phyloP scores from a whole-genome alignment of 768 basidiomycete species.

The Coprinopsis strossmayeri region DNA sequence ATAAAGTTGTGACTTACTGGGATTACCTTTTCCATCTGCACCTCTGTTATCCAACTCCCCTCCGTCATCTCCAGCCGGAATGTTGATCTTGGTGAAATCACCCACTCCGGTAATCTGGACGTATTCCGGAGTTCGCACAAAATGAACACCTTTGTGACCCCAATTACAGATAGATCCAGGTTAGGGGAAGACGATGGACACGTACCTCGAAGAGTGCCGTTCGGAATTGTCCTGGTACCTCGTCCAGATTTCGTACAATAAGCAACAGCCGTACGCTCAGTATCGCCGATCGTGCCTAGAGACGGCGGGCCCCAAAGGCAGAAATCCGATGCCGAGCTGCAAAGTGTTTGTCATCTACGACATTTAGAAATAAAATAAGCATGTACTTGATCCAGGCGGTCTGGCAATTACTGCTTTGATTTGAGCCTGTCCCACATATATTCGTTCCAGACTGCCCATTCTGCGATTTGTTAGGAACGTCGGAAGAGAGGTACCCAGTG shows the following conservation, averaged over 20 bases:
- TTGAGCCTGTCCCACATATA: constrained; percentile 55
- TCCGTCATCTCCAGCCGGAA: constrained; percentile 45
- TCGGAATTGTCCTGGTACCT: constrained; percentile 69
- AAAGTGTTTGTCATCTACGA: constrained; percentile 12
- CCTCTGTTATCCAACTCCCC: constrained; percentile 76
- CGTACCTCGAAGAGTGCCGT: constrained; percentile 56
- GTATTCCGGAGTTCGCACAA: constrained; percentile 59
- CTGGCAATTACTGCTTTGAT: constrained; percentile 60
- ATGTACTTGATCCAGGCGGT: constrained; percentile 55
- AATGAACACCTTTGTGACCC: constrained; percentile 68
- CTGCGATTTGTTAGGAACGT: constrained; percentile 44
- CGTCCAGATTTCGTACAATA: constrained; percentile 72
- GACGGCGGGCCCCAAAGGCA: constrained; percentile 60
- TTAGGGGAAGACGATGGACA: no score
- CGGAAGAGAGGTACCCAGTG: constrained; percentile 35
- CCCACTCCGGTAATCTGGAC: constrained; percentile 58
- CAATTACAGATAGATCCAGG: no score
- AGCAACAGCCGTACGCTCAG: constrained; percentile 62
- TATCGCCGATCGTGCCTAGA: constrained; percentile 54
- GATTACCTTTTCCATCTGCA: constrained; percentile 51
- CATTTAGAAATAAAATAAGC: neutral
- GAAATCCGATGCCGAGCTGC: constrained; percentile 58
- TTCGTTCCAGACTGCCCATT: constrained; percentile 61
- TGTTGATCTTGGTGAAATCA: constrained; percentile 63
- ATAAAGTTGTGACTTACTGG: constrained; percentile 20